Percentiles rank a stretch among this genome's conserved stretches.
These are phyloP conservation scores for Boletus vinaceobasis DNA, from an alignment of 768 basidiomycete species.

Conservation along the genomic window DNA sequence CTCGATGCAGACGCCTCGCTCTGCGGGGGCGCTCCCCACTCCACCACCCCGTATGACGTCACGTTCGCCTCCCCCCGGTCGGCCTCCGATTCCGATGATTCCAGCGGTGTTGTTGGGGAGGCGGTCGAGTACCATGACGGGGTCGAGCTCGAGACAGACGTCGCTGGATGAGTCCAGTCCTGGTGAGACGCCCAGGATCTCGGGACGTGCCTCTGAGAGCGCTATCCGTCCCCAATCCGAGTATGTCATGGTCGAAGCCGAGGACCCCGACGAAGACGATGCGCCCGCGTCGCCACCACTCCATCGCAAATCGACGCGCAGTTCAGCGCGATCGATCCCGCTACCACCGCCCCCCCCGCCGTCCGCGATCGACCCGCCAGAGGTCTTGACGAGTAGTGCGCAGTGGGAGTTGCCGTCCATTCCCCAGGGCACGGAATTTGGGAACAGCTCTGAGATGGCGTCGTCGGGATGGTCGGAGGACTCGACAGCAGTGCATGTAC, in stretches of 20 bases:
- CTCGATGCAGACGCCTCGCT: slow-evolving; percentile 17
- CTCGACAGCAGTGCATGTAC: slow-evolving; percentile 35
- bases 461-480: slow-evolving; percentile 67
- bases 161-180: slow-evolving; percentile 32
- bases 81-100: slow-evolving; percentile 37
- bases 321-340: slow-evolving; percentile 14
- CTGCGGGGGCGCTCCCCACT: slow-evolving; percentile 37
- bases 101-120: slow-evolving; percentile 32
- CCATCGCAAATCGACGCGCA: slow-evolving; percentile 37
- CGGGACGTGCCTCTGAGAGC: neutral
- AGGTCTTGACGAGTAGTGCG: slow-evolving; percentile 37
- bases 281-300: slow-evolving; percentile 34
- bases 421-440: slow-evolving; percentile 52
- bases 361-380: slow-evolving; percentile 29
- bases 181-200: slow-evolving; percentile 4
- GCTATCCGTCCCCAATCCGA: slow-evolving; percentile 38
- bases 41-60: slow-evolving; percentile 44
- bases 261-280: slow-evolving; percentile 33
- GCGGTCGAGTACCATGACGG: slow-evolving; percentile 36
- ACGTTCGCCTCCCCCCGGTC: slow-evolving; percentile 32
- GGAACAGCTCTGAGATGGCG: slow-evolving; percentile 39
- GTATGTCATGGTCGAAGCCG: slow-evolving; percentile 64
- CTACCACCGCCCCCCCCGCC: slow-evolving; percentile 42
- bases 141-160: slow-evolving; percentile 36
- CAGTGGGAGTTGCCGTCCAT: slow-evolving; percentile 70